These are phyloP conservation scores for Silene coronaria DNA, from an alignment of 179 eudicot species.

Conservation along the genomic window DNA sequence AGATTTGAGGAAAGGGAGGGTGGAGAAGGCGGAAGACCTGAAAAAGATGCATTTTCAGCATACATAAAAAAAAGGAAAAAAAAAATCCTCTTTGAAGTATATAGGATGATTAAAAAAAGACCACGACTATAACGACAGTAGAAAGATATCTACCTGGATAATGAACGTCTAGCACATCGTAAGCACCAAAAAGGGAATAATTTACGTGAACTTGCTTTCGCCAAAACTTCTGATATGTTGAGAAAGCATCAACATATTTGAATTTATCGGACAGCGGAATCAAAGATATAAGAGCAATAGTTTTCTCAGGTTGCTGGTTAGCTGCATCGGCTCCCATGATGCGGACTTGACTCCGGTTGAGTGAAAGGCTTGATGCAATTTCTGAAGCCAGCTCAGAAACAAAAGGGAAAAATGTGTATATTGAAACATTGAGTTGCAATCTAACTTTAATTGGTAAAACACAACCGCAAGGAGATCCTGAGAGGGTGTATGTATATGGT, in stretches of 20 bases:
- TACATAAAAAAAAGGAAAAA: neutral
- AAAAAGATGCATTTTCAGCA: constrained; percentile 9
- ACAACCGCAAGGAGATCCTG: constrained; percentile 81
- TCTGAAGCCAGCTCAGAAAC: constrained; percentile 68
- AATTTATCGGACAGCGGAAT: constrained; percentile 54
- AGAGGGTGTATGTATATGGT: constrained; percentile 71
- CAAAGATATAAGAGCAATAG: constrained; percentile 60
- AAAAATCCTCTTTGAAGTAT: too few relatives aligned
- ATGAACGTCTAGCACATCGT: constrained; percentile 65
- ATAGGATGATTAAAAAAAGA: neutral
- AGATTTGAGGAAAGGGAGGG: constrained; percentile 52
- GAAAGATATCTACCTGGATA: constrained; percentile 70
- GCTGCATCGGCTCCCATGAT: constrained; percentile 87
- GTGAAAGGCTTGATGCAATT: constrained; percentile 53
- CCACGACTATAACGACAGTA: too few relatives aligned
- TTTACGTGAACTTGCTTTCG: constrained; percentile 45
- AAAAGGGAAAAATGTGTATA: constrained; percentile 76
- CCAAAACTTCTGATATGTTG: constrained; percentile 71
- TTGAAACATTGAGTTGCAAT: constrained; percentile 42
- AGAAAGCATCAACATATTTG: constrained; percentile 35
- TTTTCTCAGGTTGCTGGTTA: constrained; percentile 56
- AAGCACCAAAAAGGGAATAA: constrained; percentile 62
- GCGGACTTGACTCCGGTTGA: constrained; percentile 78
- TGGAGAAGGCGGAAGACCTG: constrained; percentile 95
- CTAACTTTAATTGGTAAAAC: constrained; percentile 83